phyloP scores from a whole-genome alignment of 495 filamentous ascomycete species.

The Lasiosphaeria hispida region DNA sequence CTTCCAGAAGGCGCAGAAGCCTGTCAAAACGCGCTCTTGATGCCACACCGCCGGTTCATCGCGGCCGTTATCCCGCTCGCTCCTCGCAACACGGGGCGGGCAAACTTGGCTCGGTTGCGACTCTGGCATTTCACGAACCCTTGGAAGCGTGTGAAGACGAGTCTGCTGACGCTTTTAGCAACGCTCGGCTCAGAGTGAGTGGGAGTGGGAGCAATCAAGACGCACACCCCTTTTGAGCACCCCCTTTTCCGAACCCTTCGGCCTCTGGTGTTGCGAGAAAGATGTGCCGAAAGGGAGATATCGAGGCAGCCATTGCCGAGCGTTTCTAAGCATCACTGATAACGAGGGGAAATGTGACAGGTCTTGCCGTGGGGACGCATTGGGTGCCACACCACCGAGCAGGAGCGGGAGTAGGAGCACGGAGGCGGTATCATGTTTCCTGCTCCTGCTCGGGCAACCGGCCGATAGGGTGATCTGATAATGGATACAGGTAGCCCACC shows the following conservation, averaged over 20 bases:
- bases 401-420: background rate
- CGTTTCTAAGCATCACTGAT: background rate
- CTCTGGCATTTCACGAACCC: too few relatives aligned
- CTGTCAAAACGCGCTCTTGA: background rate
- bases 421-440: background rate
- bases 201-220: background rate
- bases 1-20: slow-evolving; percentile 12
- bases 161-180: slow-evolving; percentile 10
- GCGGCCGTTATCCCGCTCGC: slow-evolving; percentile 1
- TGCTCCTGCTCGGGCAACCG: background rate
- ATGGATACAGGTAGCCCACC: background rate
- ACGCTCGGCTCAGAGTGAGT: background rate
- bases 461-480: background rate
- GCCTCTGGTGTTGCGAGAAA: background rate
- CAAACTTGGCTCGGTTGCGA: too few relatives aligned
- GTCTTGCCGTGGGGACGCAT: background rate
- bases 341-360: slow-evolving; percentile 11
- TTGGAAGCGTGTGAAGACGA: background rate
- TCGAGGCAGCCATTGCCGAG: background rate
- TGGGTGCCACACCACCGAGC: background rate
- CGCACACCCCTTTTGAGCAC: background rate
- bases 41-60: slow-evolving; percentile 11
- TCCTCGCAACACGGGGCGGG: too few relatives aligned
- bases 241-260: too few relatives aligned
- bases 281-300: background rate